Conservation (phyloP, 2,329 filamentous ascomycete species). For the Cytospora paraplurivora region DNA sequence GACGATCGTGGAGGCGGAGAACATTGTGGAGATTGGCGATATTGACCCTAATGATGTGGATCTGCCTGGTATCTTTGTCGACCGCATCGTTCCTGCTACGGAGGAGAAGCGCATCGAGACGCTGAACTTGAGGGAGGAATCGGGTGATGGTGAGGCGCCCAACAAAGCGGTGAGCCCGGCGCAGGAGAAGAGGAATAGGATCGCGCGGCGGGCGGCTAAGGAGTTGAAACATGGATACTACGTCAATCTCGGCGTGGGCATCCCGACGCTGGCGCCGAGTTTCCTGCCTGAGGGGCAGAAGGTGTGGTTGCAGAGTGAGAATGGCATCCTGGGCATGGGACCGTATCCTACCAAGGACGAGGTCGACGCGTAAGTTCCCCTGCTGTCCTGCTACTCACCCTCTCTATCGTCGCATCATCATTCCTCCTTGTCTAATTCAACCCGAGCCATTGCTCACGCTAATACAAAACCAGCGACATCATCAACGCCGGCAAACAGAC, state of each 20-base stretch:
- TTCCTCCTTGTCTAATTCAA: neutral
- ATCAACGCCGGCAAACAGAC: constrained; percentile 90
- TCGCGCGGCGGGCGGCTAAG: constrained; percentile 75
- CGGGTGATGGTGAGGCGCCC: constrained; percentile 38
- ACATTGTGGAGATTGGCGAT: constrained; percentile 75
- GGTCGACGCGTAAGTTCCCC: constrained; percentile 59
- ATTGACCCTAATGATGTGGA: constrained; percentile 76
- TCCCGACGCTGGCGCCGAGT: constrained; percentile 81
- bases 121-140: constrained; percentile 56
- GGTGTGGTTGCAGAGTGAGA: constrained; percentile 86
- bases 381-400: neutral
- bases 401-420: neutral
- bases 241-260: constrained; percentile 76
- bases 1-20: constrained; percentile 82
- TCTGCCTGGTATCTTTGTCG: constrained; percentile 80
- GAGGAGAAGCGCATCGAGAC: constrained; percentile 73
- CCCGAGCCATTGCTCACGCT: neutral
- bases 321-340: constrained; percentile 82
- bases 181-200: constrained; percentile 64
- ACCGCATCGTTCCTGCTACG: constrained; percentile 76
- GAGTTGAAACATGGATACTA: constrained; percentile 81
- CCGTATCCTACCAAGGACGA: constrained; percentile 73
- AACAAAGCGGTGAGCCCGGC: constrained; percentile 48
- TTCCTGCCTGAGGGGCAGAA: constrained; percentile 69
- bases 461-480: constrained; percentile 56